Evolutionary conservation across 768 basidiomycete species (phyloP).

Genomic region (Suillus paluster): DNA sequence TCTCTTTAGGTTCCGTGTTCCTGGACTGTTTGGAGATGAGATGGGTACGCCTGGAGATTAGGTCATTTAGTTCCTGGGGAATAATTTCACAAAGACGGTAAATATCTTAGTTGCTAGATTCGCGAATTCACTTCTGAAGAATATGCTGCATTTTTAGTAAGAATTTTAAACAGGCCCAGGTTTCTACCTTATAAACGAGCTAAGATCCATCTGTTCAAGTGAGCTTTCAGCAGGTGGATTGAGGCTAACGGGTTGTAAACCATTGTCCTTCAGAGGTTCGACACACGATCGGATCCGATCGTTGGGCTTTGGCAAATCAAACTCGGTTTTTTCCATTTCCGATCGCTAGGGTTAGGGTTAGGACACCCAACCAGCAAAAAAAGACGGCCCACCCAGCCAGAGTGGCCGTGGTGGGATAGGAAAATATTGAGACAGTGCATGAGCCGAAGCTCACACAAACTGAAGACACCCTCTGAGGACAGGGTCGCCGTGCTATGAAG

Average conservation of each 20-base stretch:
- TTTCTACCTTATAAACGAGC: neutral
- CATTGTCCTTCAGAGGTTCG: neutral
- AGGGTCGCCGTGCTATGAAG: constrained; percentile 62
- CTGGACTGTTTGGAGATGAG: neutral
- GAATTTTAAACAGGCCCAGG: neutral
- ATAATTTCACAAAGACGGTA: neutral
- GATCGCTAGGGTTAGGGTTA: constrained; percentile 35
- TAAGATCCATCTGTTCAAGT: neutral
- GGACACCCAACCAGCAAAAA: constrained; percentile 10
- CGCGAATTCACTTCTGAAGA: neutral
- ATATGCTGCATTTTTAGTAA: neutral
- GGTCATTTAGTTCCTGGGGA: neutral
- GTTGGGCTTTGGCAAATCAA: neutral
- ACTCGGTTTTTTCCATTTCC: neutral
- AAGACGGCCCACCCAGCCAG: constrained; percentile 38
- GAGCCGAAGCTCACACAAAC: constrained; percentile 49
- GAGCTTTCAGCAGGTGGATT: too few species aligned
- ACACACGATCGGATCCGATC: neutral
- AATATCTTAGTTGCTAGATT: neutral
- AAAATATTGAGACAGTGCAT: constrained; percentile 48
- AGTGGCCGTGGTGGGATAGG: constrained; percentile 47
- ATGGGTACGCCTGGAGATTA: neutral
- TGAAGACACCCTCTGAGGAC: constrained; percentile 41
- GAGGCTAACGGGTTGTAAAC: neutral
- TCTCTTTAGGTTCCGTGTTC: neutral